Base-by-base conservation (phyloP, 106 monocot genomes). In the Dendrobium nobile region DNA sequence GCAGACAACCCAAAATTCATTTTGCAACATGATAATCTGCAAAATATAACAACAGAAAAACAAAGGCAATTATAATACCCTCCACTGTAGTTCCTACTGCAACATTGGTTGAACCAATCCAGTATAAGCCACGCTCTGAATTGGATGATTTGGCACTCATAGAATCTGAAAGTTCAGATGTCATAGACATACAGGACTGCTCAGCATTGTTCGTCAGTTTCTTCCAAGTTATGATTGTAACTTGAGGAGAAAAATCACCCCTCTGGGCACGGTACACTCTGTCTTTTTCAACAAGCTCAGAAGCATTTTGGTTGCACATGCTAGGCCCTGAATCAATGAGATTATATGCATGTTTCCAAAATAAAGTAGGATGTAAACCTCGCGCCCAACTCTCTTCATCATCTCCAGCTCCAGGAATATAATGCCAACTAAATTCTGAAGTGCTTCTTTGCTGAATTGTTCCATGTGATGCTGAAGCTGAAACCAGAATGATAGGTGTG, bases 341-440 rank as follows among this genome's bases (percentile, higher is more conserved):
- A 42, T 92, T 85, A 67, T 88, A 91, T 54, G 80, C 89, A 85
- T 95, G 78, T 81, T 89, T 86, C 98, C 98, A 95, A 79, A 99
- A 99, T 55, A 95, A 80, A 28, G 80, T 55, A 80, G 98, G 92
- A 8, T 89, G 83, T 55, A 99, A 83, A 28, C 95, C 98, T 27
- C 92, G 79, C 20, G 98, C 89, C 98, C 98, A 99, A 70, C 98
- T 95, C 67, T 99, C 98, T 86, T 99, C 95, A 82, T 95, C 95
- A 78, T 99, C 98, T 75, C 98, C 98, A 48, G 98, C 94, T 75
- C 98, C 98, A 73, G 98, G 86, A 81, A 99, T 95, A 77, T 99
- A 95, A 75, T 87, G 88, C 98, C 98, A 99, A 83, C 95, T 95
- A 76, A 91, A 99, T 42, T 89, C 89, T 26, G 89, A 92, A 31